phyloP scores from a whole-genome alignment of 805 yeast species.

The Yamadazyma endophytica region DNA sequence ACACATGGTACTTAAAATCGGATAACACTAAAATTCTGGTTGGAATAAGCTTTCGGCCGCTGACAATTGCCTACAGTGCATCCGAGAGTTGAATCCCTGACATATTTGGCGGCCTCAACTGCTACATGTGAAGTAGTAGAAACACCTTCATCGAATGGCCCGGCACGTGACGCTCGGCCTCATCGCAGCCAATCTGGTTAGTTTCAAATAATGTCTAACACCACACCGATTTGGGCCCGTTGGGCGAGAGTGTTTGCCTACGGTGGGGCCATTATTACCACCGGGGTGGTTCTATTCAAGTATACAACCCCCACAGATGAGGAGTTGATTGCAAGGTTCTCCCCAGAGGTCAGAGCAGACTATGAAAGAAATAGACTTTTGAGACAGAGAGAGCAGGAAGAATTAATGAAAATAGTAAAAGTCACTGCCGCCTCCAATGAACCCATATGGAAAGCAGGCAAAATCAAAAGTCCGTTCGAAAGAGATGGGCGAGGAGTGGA shows the following conservation, averaged over 20 bases:
- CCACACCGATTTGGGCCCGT: conserved; percentile 21
- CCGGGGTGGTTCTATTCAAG: conserved; percentile 68
- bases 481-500: conserved; percentile 33
- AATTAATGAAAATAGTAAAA: conserved; percentile 62
- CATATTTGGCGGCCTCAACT: no score
- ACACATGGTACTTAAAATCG: no score
- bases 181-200: no score
- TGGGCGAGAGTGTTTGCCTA: conserved; percentile 55
- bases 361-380: conserved; percentile 62
- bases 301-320: conserved; percentile 86
- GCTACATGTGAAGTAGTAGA: no score
- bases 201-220: no score
- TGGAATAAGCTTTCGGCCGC: no score
- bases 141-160: no score
- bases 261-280: conserved; percentile 65
- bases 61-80: no score
- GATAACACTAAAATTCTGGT: no score
- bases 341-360: conserved; percentile 79
- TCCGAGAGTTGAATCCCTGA: no score
- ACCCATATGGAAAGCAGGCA: conserved; percentile 81
- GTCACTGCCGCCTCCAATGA: conserved; percentile 63
- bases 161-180: no score
- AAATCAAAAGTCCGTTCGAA: conserved; percentile 66
- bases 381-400: conserved; percentile 65
- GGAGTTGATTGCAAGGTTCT: conserved; percentile 62